Percentiles rank a stretch among this genome's conserved stretches.
These are phyloP conservation scores for Chloranthus sessilifolius DNA, from an alignment of 164 flowering plant genomes.

Conservation along the genomic window DNA sequence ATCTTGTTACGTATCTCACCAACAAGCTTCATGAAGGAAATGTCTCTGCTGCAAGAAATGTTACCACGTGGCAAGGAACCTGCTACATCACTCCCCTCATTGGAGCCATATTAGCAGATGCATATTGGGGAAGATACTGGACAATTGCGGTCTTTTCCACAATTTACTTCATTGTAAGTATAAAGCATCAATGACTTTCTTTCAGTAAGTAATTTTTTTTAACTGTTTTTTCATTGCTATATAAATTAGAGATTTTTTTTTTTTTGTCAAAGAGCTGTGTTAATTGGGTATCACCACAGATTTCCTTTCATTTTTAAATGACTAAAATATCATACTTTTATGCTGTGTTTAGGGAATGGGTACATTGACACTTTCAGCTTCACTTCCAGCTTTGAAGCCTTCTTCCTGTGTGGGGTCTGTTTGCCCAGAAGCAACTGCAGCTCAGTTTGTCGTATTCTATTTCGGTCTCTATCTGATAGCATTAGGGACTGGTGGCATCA, in stretches of 20 bases:
- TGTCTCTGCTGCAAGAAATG: constrained; percentile 60
- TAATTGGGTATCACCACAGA: neutral
- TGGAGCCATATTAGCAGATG: constrained; percentile 72
- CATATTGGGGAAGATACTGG: constrained; percentile 77
- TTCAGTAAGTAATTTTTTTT: neutral
- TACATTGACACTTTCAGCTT: constrained; percentile 57
- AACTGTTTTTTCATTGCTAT: neutral
- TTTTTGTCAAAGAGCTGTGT: neutral
- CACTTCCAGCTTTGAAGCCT: constrained; percentile 51
- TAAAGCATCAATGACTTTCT: neutral
- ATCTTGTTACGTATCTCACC: constrained; percentile 62
- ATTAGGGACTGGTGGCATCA: constrained; percentile 64
- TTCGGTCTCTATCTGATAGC: constrained; percentile 64
- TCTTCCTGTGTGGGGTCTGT: constrained; percentile 36
- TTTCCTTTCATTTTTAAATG: neutral
- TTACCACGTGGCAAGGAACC: constrained; percentile 68
- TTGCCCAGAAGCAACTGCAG: constrained; percentile 52
- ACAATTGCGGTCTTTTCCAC: constrained; percentile 54
- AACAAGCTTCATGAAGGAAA: constrained; percentile 54
- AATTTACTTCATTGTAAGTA: constrained; percentile 57
- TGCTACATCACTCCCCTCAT: constrained; percentile 65
- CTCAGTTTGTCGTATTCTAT: constrained; percentile 56
- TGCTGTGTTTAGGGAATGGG: constrained; percentile 48
- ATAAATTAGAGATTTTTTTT: too few species aligned
- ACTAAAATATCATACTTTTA: neutral